phyloP scores from a whole-genome alignment of 345 rosid genomes.

The Syzygium jambos region DNA sequence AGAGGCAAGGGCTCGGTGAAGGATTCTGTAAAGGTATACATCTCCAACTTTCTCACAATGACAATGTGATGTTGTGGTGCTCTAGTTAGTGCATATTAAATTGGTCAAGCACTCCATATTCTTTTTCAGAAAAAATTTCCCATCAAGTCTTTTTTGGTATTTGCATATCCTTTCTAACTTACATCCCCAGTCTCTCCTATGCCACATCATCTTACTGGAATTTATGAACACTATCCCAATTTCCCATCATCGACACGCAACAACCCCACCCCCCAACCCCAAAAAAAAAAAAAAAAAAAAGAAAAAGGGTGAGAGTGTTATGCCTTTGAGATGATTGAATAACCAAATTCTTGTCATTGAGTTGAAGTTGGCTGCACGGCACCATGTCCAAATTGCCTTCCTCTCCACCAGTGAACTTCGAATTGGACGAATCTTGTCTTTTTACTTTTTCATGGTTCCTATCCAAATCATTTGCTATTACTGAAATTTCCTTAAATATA shows the following conservation, averaged over 20 bases:
- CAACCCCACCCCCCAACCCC: too few species aligned
- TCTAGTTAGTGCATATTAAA: neutral
- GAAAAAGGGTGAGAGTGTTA: neutral
- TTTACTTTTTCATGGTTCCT: neutral
- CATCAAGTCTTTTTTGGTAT: too few species aligned
- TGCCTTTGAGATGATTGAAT: neutral
- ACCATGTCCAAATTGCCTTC: neutral
- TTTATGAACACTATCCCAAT: too few species aligned
- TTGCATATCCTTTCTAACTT: too few species aligned
- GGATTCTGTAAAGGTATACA: conserved; percentile 73
- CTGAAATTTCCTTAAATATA: neutral
- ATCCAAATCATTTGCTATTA: neutral
- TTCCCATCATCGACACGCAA: neutral
- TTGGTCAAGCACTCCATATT: neutral
- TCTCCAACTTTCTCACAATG: neutral
- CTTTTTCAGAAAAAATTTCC: neutral
- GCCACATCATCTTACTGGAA: too few species aligned
- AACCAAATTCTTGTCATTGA: neutral
- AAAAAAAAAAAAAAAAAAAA: too few species aligned
- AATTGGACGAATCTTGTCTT: neutral
- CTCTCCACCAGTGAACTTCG: neutral
- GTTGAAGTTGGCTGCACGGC: neutral
- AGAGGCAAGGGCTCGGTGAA: conserved; percentile 93
- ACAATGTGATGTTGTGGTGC: neutral
- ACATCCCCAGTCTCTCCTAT: too few species aligned